Evolutionary conservation across 106 monocot species (phyloP).

Genomic region (Platanthera guangdongensis): DNA sequence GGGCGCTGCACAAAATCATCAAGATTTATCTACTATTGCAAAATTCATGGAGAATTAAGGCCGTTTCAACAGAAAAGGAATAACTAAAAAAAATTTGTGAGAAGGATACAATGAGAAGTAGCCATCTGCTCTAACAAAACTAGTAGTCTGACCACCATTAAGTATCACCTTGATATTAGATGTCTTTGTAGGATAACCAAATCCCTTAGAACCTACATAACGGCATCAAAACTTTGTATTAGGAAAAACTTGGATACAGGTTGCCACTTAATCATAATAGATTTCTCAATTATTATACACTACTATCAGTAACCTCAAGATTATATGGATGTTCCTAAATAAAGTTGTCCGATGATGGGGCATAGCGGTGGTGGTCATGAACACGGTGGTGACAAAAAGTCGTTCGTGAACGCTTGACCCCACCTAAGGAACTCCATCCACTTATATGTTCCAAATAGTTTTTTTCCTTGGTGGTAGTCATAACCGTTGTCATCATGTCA

Average conservation of each 20-base stretch:
- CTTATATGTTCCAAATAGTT: not conserved
- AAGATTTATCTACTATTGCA: not conserved
- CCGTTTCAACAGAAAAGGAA: not conserved
- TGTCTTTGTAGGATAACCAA: slow-evolving; percentile 55
- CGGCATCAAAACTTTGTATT: not conserved
- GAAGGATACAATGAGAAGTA: slow-evolving; percentile 98
- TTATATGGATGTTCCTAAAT: no score
- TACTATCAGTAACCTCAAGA: no score
- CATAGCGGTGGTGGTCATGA: no score
- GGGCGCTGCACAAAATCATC: not conserved
- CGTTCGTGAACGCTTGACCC: no score
- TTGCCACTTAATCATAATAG: no score
- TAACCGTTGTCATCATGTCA: no score
- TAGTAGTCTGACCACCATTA: slow-evolving; percentile 79
- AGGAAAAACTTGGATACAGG: not conserved
- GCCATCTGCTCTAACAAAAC: slow-evolving; percentile 76
- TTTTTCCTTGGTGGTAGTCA: not conserved
- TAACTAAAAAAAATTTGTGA: not conserved
- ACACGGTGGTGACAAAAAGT: no score
- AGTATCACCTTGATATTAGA: slow-evolving; percentile 76
- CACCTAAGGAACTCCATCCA: no score
- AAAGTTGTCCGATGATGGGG: no score
- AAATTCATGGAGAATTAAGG: not conserved
- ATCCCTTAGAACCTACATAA: slow-evolving; percentile 33
- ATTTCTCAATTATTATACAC: no score